Percentiles rank a stretch among this genome's conserved stretches.
Evolutionary conservation across 345 rosid genomes (phyloP).

Genomic region (Hibiscus tridactylites): DNA sequence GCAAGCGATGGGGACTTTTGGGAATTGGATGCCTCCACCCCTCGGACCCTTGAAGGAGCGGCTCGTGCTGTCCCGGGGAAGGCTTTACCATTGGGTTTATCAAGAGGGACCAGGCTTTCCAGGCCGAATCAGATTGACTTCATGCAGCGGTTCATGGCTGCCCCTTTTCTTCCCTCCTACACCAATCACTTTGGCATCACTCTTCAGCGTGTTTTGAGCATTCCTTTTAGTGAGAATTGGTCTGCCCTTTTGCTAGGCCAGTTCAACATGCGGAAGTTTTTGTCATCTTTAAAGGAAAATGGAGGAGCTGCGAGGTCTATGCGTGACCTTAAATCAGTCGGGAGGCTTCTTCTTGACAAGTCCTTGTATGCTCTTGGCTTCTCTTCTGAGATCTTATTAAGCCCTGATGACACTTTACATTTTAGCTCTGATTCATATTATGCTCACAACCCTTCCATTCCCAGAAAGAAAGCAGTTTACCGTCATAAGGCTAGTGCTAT

Average conservation of each 20-base stretch:
- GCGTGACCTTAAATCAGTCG: conserved; percentile 26
- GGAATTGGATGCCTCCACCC: conserved; percentile 81
- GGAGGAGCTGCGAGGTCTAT: neutral
- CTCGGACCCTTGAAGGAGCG: conserved; percentile 58
- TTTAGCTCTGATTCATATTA: conserved; percentile 49
- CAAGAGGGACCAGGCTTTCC: conserved; percentile 65
- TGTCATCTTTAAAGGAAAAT: conserved; percentile 34
- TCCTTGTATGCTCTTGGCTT: conserved; percentile 72
- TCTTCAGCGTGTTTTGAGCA: conserved; percentile 51
- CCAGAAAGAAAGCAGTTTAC: conserved; percentile 66
- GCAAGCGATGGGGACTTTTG: conserved; percentile 75
- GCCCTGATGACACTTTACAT: conserved; percentile 61
- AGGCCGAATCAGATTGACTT: conserved; percentile 76
- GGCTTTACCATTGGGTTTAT: conserved; percentile 61
- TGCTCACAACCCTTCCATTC: conserved; percentile 14
- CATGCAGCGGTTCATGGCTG: conserved; percentile 80
- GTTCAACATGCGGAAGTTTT: conserved; percentile 66
- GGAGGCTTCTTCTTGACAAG: conserved; percentile 40
- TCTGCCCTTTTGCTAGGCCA: conserved; percentile 47
- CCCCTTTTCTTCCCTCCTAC: conserved; percentile 45
- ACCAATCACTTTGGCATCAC: neutral
- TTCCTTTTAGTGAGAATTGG: conserved; percentile 64
- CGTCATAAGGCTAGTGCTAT: conserved; percentile 48
- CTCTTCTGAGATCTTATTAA: conserved; percentile 57
- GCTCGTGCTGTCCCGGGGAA: conserved; percentile 64